Conservation (phyloP, 2,329 filamentous ascomycete species). For the Eutypella sp. region DNA sequence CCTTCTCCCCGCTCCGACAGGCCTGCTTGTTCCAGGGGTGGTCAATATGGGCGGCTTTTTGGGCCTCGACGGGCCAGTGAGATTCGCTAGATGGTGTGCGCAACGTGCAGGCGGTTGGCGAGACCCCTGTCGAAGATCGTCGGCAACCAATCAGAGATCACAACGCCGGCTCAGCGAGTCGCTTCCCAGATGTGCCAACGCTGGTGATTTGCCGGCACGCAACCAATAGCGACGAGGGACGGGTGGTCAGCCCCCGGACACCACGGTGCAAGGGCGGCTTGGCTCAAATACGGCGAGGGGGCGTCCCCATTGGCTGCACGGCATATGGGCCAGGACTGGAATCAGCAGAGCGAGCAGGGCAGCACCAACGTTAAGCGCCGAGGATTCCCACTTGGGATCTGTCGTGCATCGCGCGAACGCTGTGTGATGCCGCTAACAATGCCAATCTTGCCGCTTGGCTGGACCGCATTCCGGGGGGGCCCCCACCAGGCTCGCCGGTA, state of each 20-base stretch:
- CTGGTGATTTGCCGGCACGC: conserved; percentile 20
- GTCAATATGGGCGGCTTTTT: conserved; percentile 24
- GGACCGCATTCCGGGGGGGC: no score
- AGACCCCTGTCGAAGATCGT: conserved; percentile 11
- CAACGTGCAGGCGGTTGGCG: conserved; percentile 11
- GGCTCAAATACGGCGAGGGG: conserved; percentile 3
- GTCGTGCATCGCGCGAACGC: background rate
- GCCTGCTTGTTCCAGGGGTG: conserved; percentile 13
- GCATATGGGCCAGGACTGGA: conserved; percentile 1
- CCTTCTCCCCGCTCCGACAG: no score
- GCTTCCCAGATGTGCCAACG: conserved; percentile 19
- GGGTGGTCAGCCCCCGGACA: conserved; percentile 7
- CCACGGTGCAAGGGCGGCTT: conserved; percentile 10
- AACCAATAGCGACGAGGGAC: conserved; percentile 21
- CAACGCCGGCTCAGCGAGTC: conserved; percentile 21
- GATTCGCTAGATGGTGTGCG: conserved; percentile 23
- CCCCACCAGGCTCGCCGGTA: no score
- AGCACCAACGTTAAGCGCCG: conserved; percentile 1
- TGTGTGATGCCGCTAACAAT: background rate
- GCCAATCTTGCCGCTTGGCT: background rate
- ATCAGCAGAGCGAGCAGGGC: no score
- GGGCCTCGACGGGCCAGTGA: conserved; percentile 23
- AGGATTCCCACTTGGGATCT: background rate
- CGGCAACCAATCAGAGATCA: conserved; percentile 22
- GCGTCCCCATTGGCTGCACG: conserved; percentile 6